Base-by-base conservation (phyloP, 2,329 filamentous ascomycete species). In the Fusarium cicatricum region DNA sequence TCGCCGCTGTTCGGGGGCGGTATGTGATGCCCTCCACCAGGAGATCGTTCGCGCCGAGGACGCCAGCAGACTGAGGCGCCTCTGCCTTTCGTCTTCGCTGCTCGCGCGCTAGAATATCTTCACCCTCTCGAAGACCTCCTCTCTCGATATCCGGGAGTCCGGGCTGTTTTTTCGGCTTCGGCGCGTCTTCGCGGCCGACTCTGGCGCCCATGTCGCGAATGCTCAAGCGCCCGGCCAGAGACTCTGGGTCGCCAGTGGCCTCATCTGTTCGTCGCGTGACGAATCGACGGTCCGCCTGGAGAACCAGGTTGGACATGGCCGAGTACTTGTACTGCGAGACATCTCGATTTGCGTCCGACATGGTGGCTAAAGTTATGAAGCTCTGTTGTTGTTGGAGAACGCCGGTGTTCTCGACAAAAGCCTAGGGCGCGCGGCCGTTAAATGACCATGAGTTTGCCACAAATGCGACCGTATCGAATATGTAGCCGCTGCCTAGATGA, bases 271-370 rank as follows among this genome's bases (percentile, higher is more conserved):
- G 88, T 75, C 95, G 88, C 63, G 92, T 92, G 70, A 96, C 90
- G 75, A 99, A 98, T 70, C 95, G 90, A 80, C 93, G 90, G 82
- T 99, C 95, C 81, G 92, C 93, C 90, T 99, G 95, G 86, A 99
- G 91, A 74, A 99, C 95, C 92, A 99, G 90, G 87, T 99, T 99
- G 81, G 95, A 99, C 95, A 99, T 98, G 77, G 91, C 92, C 87
- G 92, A 92, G 86, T 97, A 97, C 79, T 97, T 97, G 85, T 96
- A 97, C 79, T 97, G 93, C 77, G 92, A 93, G 71, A 96, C 90
- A 89, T 95, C 87, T 77, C 85, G 86, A 72, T 88, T 82, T 76
- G 86, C 82, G 75, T 88, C 90, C 76, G 90, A 84, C 91, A 94
- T 93, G 54, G 74, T 83, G 75, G 65, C 72, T 70, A 68, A 62